Percentiles rank a stretch among this genome's conserved stretches.
phyloP scores from a whole-genome alignment of 768 basidiomycete species.

The Suillus ampliporus region DNA sequence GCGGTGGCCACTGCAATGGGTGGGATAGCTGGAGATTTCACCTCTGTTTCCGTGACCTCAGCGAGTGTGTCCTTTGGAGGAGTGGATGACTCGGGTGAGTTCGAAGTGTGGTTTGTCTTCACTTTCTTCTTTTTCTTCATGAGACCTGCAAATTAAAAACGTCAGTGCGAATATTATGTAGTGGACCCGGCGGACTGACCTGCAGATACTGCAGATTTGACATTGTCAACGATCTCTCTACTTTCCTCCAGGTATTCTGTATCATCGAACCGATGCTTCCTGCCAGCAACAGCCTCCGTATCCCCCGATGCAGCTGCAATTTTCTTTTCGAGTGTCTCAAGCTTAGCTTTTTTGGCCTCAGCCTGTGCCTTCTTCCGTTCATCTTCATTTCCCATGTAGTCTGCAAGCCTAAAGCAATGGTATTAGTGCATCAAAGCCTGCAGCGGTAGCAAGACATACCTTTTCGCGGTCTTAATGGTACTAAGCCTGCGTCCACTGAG shows the following conservation, averaged over 20 bases:
- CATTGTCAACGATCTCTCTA: constrained; percentile 86
- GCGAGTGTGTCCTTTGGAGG: constrained; percentile 10
- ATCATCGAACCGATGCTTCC: constrained; percentile 92
- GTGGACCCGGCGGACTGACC: constrained; percentile 51
- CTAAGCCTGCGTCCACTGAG: constrained; percentile 88
- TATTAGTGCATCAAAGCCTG: neutral
- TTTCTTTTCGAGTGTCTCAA: constrained; percentile 84
- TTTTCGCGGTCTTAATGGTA: constrained; percentile 96
- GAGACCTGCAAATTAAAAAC: constrained; percentile 54
- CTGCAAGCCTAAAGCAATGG: constrained; percentile 62
- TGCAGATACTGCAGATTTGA: constrained; percentile 86
- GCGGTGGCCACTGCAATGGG: constrained; percentile 23
- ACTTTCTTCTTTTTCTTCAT: constrained; percentile 80
- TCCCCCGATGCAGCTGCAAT: constrained; percentile 50
- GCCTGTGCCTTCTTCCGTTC: constrained; percentile 78
- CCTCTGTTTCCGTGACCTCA: constrained; percentile 3
- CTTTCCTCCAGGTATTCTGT: constrained; percentile 92
- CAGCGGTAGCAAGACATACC: constrained; percentile 52
- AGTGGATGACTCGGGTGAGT: constrained; percentile 29
- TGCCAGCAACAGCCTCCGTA: constrained; percentile 61
- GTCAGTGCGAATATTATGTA: constrained; percentile 22
- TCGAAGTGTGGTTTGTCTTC: constrained; percentile 43
- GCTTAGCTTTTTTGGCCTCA: constrained; percentile 80
- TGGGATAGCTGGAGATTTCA: constrained; percentile 10
- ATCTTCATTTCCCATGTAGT: constrained; percentile 86